Percentiles rank a stretch among this genome's conserved stretches.
These are phyloP conservation scores for Botrytis squamosa DNA, from an alignment of 2,329 filamentous ascomycete genomes.

Conservation along the genomic window DNA sequence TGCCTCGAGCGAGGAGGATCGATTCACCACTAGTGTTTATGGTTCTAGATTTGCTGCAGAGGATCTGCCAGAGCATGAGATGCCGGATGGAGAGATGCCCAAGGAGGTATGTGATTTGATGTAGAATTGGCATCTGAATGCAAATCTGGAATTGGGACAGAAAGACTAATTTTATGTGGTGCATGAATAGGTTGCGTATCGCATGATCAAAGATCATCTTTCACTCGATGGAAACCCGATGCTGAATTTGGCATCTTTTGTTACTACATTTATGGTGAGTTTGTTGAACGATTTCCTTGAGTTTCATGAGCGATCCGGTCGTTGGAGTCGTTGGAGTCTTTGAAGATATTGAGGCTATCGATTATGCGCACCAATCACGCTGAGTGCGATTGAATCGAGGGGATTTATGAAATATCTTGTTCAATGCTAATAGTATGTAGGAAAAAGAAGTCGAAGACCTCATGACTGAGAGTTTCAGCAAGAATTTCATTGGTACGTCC, in stretches of 20 bases:
- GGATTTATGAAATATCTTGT: not conserved
- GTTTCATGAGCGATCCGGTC: not conserved
- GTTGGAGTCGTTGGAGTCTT: not conserved
- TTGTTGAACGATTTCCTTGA: not conserved
- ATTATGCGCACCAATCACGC: not conserved
- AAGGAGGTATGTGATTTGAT: constrained; percentile 56
- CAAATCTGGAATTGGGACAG: not conserved
- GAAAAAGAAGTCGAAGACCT: constrained; percentile 95
- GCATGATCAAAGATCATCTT: constrained; percentile 94
- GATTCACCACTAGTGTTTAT: constrained; percentile 59
- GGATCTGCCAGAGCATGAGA: constrained; percentile 79
- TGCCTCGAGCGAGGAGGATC: constrained; percentile 24
- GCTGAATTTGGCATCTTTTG: constrained; percentile 85
- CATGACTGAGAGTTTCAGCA: constrained; percentile 88
- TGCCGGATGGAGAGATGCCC: constrained; percentile 90
- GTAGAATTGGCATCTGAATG: not conserved
- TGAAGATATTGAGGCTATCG: not conserved
- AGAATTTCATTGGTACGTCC: constrained; percentile 72
- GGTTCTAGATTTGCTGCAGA: constrained; percentile 79
- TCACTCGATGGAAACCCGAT: constrained; percentile 89
- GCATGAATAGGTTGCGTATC: constrained; percentile 72
- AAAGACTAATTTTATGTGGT: not conserved
- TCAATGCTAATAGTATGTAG: constrained; percentile 43
- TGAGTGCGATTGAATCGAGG: not conserved
- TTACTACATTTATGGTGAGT: constrained; percentile 90